These are phyloP conservation scores for Colletotrichum gloeosporioides DNA, from an alignment of 2,329 filamentous ascomycete genomes.

Conservation along the genomic window DNA sequence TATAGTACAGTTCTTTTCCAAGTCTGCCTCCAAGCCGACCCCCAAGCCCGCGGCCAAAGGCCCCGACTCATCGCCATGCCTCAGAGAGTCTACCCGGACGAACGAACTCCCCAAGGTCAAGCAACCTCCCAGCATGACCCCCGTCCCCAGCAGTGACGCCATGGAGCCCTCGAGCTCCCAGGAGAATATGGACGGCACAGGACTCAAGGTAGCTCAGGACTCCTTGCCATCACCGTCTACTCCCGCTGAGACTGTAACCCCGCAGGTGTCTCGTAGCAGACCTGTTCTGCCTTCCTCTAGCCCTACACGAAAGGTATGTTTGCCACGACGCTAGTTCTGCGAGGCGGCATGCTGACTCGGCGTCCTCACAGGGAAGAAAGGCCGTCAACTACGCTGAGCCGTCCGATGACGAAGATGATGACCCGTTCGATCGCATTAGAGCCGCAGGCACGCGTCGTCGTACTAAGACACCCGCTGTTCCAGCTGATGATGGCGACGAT, in stretches of 20 bases:
- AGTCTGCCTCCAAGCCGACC: slow-evolving; percentile 37
- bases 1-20: slow-evolving; percentile 51
- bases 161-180: slow-evolving; percentile 72
- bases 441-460: slow-evolving; percentile 43
- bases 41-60: slow-evolving; percentile 35
- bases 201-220: slow-evolving; percentile 57
- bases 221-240: slow-evolving; percentile 47
- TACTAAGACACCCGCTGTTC: slow-evolving; percentile 59
- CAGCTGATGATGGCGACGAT: slow-evolving; percentile 72
- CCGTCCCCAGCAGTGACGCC: slow-evolving; percentile 81
- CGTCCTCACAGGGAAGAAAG: slow-evolving; percentile 51
- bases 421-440: slow-evolving; percentile 63
- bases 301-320: slow-evolving; percentile 76
- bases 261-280: slow-evolving; percentile 47
- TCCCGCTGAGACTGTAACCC: slow-evolving; percentile 44
- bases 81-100: slow-evolving; percentile 50
- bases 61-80: slow-evolving; percentile 37
- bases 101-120: slow-evolving; percentile 45
- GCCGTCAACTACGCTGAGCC: slow-evolving; percentile 84
- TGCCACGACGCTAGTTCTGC: background rate
- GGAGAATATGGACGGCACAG: slow-evolving; percentile 60
- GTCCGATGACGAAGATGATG: slow-evolving; percentile 80
- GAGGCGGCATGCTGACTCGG: background rate
- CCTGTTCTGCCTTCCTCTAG: slow-evolving; percentile 62
- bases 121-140: slow-evolving; percentile 62